phyloP scores from a whole-genome alignment of 768 basidiomycete genomes.

The Flagelloscypha sp. region DNA sequence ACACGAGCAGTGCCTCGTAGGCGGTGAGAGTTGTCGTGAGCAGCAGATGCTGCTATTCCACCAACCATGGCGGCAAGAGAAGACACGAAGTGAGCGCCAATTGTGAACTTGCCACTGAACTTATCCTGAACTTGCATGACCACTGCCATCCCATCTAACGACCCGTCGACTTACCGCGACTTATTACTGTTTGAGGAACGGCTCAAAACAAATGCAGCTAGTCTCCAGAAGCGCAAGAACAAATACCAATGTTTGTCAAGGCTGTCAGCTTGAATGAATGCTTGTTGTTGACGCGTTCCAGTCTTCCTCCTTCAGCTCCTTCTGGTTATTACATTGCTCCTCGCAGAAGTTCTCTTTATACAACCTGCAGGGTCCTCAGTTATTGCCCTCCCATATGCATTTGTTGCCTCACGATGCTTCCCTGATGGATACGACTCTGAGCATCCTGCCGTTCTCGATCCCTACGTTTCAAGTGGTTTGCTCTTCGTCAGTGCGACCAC shows the following conservation, averaged over 20 bases:
- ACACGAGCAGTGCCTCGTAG: slow-evolving; percentile 55
- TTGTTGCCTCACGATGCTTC: slow-evolving; percentile 38
- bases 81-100: too few species aligned
- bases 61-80: too few species aligned
- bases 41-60: too few species aligned
- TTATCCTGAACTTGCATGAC: too few species aligned
- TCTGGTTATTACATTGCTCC: slow-evolving; percentile 59
- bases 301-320: slow-evolving; percentile 72
- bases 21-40: too few species aligned
- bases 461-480: slow-evolving; percentile 71
- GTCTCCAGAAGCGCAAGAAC: slow-evolving; percentile 67
- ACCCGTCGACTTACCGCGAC: slow-evolving; percentile 77
- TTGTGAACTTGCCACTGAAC: too few species aligned
- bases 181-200: slow-evolving; percentile 91
- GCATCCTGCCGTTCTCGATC: slow-evolving; percentile 37
- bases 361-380: slow-evolving; percentile 52
- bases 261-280: slow-evolving; percentile 9
- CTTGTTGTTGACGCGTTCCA: slow-evolving; percentile 25
- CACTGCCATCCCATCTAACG: slow-evolving; percentile 62
- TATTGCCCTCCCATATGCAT: slow-evolving; percentile 53
- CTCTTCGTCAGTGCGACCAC: slow-evolving; percentile 87
- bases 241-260: slow-evolving; percentile 67
- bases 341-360: slow-evolving; percentile 72
- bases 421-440: slow-evolving; percentile 41
- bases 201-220: slow-evolving; percentile 88